phyloP scores from a whole-genome alignment of 2,329 filamentous ascomycete genomes.

The Apiospora marii region DNA sequence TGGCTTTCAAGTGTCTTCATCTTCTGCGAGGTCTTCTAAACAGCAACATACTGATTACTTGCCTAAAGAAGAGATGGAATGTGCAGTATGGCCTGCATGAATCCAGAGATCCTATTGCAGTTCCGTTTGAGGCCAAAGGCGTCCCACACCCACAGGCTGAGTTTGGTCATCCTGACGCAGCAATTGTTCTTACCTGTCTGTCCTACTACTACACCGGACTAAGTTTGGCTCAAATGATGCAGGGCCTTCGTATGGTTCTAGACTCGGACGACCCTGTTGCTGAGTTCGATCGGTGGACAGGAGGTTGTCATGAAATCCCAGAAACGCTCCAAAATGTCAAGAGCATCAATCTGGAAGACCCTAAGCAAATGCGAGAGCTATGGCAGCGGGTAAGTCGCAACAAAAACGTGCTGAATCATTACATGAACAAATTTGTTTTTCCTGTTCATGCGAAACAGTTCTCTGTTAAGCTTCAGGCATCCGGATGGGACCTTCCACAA shows the following conservation, averaged over 20 bases:
- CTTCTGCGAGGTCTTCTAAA: conserved; percentile 70
- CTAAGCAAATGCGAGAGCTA: conserved; percentile 55
- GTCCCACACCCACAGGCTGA: conserved; percentile 68
- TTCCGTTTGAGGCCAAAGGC: conserved; percentile 73
- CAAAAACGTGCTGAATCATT: conserved; percentile 64
- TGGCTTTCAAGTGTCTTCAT: conserved; percentile 49
- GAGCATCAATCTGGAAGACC: conserved; percentile 65
- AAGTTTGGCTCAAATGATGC: conserved; percentile 53
- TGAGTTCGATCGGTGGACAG: conserved; percentile 60
- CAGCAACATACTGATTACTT: conserved; percentile 64
- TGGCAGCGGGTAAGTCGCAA: conserved; percentile 57
- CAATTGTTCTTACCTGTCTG: conserved; percentile 70
- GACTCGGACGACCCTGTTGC: conserved; percentile 33
- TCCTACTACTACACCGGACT: conserved; percentile 72
- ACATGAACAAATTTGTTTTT: conserved; percentile 67
- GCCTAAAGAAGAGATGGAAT: conserved; percentile 70
- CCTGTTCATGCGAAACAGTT: conserved; percentile 67
- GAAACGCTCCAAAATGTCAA: conserved; percentile 58
- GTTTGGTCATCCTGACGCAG: conserved; percentile 72
- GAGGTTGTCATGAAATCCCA: conserved; percentile 48
- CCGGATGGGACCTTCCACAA: neutral
- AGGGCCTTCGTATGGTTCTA: conserved; percentile 57
- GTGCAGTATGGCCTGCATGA: conserved; percentile 67
- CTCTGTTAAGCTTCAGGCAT: conserved; percentile 54
- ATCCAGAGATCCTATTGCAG: conserved; percentile 59